Percentiles rank a stretch among this genome's conserved stretches.
phyloP scores from a whole-genome alignment of 495 filamentous ascomycete genomes.

The Daldinia decipiens region DNA sequence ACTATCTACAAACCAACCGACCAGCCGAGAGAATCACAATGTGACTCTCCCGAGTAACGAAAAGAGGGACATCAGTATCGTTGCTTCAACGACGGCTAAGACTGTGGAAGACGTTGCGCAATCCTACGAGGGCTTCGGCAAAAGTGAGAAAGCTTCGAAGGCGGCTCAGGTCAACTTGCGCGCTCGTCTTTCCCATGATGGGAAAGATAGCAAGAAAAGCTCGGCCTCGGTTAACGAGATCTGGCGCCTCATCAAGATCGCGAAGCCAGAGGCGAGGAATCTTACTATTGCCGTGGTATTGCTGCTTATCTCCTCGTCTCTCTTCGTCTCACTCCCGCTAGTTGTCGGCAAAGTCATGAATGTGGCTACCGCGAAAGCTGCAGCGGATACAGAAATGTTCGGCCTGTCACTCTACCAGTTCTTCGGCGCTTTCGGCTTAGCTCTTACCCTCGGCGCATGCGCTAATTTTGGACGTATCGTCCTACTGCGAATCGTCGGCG shows the following conservation, averaged over 20 bases:
- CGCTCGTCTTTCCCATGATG: constrained; percentile 85
- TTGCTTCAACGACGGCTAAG: constrained; percentile 15
- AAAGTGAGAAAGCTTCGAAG: constrained; percentile 77
- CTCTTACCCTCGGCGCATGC: constrained; percentile 76
- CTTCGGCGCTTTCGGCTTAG: constrained; percentile 75
- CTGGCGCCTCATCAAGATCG: constrained; percentile 88
- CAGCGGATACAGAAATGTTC: constrained; percentile 69
- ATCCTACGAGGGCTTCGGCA: constrained; percentile 37
- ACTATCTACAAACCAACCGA: constrained; percentile 21
- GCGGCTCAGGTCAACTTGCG: constrained; percentile 91
- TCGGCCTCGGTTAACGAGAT: constrained; percentile 76
- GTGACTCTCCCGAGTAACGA: constrained; percentile 15
- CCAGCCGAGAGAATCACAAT: constrained; percentile 16
- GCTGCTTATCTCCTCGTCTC: constrained; percentile 83
- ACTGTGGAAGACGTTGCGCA: constrained; percentile 17
- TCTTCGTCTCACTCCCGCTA: constrained; percentile 95
- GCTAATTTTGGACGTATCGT: constrained; percentile 96
- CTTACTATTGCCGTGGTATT: constrained; percentile 83
- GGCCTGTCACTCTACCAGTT: constrained; percentile 79
- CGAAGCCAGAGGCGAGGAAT: constrained; percentile 80
- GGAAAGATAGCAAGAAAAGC: constrained; percentile 65
- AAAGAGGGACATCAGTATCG: constrained; percentile 15
- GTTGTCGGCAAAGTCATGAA: constrained; percentile 97
- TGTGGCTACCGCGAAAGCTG: constrained; percentile 71
- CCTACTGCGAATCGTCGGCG: constrained; percentile 92